Percentiles rank a stretch among this genome's conserved stretches.
Conservation (phyloP, 495 filamentous ascomycete genomes). For the Hypomontagnella monticulosa region DNA sequence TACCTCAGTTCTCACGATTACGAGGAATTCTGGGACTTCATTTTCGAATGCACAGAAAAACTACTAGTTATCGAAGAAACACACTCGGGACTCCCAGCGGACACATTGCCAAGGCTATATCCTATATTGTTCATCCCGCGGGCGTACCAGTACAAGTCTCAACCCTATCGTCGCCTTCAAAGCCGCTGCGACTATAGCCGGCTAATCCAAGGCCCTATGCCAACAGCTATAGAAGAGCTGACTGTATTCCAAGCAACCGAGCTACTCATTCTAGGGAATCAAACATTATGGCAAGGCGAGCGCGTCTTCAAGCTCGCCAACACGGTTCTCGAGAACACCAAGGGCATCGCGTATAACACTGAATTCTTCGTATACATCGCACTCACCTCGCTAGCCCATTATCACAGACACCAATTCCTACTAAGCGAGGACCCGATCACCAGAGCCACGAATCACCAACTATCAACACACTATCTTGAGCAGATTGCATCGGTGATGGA, state of each 20-base stretch:
- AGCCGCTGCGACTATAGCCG: conserved; percentile 39
- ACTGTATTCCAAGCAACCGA: conserved; percentile 44
- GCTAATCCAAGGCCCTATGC: conserved; percentile 38
- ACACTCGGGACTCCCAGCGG: conserved; percentile 41
- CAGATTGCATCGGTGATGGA: conserved; percentile 39
- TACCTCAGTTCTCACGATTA: conserved; percentile 45
- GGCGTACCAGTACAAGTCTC: conserved; percentile 40
- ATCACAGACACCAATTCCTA: conserved; percentile 39
- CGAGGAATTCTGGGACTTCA: conserved; percentile 45
- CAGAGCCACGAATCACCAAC: conserved; percentile 29
- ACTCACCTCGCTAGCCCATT: conserved; percentile 41
- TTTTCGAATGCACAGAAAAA: conserved; percentile 46
- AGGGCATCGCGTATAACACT: conserved; percentile 41
- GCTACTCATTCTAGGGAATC: conserved; percentile 40
- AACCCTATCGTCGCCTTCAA: conserved; percentile 43
- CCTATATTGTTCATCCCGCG: conserved; percentile 45
- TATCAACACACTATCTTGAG: conserved; percentile 43
- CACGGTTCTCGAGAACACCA: conserved; percentile 42
- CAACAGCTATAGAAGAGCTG: conserved; percentile 42
- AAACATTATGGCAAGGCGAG: conserved; percentile 40
- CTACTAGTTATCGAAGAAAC: conserved; percentile 41
- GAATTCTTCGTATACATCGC: conserved; percentile 46
- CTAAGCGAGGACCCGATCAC: conserved; percentile 18
- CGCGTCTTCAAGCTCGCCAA: conserved; percentile 44
- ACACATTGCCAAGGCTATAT: conserved; percentile 42